These are phyloP conservation scores for Colletotrichum siamense DNA, from an alignment of 2,329 filamentous ascomycete genomes.

Conservation along the genomic window DNA sequence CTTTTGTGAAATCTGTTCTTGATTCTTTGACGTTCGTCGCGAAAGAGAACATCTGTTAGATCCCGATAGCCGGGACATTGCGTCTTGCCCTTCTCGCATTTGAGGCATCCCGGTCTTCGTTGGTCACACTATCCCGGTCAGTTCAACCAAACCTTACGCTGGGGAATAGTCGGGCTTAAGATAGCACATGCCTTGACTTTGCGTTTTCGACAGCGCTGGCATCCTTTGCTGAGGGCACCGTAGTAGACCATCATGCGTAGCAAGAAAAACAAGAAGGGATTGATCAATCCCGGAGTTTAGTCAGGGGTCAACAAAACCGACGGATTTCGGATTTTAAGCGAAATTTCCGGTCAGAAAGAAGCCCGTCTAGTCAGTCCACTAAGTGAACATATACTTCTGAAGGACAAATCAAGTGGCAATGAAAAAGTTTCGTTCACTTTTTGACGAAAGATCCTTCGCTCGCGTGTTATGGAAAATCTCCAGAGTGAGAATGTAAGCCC, in stretches of 20 bases:
- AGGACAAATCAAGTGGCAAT: neutral
- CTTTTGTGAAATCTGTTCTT: constrained; percentile 12
- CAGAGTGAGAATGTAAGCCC: neutral
- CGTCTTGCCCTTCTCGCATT: constrained; percentile 26
- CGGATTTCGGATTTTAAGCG: neutral
- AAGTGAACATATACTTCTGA: neutral
- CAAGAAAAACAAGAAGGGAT: neutral
- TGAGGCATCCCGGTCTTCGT: constrained; percentile 27
- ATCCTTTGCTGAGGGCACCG: constrained; percentile 28
- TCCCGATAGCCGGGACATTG: constrained; percentile 31
- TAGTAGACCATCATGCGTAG: constrained; percentile 25
- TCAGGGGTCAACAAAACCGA: neutral
- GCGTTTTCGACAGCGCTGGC: constrained; percentile 30
- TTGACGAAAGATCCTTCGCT: neutral
- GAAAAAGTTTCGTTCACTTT: neutral
- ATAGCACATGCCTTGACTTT: constrained; percentile 28
- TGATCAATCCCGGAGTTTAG: neutral
- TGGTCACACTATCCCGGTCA: constrained; percentile 27
- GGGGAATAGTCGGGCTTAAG: neutral
- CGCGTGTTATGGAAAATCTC: neutral
- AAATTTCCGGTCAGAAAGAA: neutral
- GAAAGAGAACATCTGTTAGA: constrained; percentile 26
- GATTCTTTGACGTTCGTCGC: constrained; percentile 28
- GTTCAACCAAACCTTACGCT: neutral
- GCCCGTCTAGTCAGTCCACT: neutral